These are phyloP conservation scores for Phytophthora chlamydospora DNA, from an alignment of 352 stramenopile genomes.

Conservation along the genomic window DNA sequence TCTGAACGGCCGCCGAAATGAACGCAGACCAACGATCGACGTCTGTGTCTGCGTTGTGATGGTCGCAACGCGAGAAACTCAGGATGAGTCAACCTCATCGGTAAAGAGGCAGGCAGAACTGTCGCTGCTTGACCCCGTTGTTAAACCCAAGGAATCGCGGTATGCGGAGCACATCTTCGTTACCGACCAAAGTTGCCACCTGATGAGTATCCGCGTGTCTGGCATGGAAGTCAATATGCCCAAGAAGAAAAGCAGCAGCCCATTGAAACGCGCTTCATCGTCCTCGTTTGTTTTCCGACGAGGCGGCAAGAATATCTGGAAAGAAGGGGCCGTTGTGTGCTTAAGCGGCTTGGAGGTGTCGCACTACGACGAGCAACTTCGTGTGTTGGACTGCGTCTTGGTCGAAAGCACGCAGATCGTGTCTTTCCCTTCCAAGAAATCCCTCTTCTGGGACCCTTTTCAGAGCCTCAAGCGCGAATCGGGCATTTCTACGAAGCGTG, in stretches of 20 bases:
- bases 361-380: slow-evolving; percentile 64
- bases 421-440: slow-evolving; percentile 69
- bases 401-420: slow-evolving; percentile 61
- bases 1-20: slow-evolving; percentile 28
- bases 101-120: slow-evolving; percentile 24
- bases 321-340: slow-evolving; percentile 57
- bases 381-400: slow-evolving; percentile 59
- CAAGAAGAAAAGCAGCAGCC: slow-evolving; percentile 19
- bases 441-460: slow-evolving; percentile 47
- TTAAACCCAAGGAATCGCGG: slow-evolving; percentile 33
- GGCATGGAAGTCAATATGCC: slow-evolving; percentile 35
- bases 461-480: slow-evolving; percentile 22
- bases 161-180: slow-evolving; percentile 65
- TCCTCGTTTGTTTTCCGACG: slow-evolving; percentile 51
- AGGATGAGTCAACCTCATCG: slow-evolving; percentile 28
- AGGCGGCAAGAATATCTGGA: slow-evolving; percentile 56
- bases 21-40: slow-evolving; percentile 41
- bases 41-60: slow-evolving; percentile 59
- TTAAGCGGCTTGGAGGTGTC: slow-evolving; percentile 66
- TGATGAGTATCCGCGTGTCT: slow-evolving; percentile 65
- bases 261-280: slow-evolving; percentile 17
- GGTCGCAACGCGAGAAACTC: slow-evolving; percentile 36
- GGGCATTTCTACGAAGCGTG: slow-evolving; percentile 5
- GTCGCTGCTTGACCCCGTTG: slow-evolving; percentile 31
- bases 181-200: slow-evolving; percentile 50